These are phyloP conservation scores for Populus tremula DNA, from an alignment of 345 rosid species.

Conservation along the genomic window DNA sequence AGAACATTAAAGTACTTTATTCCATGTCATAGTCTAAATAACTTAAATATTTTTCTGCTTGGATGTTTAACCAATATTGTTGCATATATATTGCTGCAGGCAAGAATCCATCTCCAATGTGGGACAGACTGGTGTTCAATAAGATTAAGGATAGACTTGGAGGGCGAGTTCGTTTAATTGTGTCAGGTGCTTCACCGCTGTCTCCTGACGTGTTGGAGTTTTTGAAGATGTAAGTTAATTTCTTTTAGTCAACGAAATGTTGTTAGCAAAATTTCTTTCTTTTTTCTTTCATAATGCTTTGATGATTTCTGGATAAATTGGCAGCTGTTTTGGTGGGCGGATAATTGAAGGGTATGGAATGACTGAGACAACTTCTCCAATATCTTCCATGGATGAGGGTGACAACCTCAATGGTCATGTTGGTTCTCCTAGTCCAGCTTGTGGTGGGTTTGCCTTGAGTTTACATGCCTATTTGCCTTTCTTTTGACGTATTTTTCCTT, in stretches of 20 bases:
- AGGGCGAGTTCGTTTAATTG: constrained; percentile 78
- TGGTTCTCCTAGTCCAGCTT: constrained; percentile 91
- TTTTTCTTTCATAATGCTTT: neutral
- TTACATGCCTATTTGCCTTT: neutral
- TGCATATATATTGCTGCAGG: constrained; percentile 40
- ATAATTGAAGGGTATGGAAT: constrained; percentile 73
- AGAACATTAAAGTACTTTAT: too few relatives aligned
- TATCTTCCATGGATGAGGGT: constrained; percentile 52
- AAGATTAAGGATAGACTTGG: constrained; percentile 88
- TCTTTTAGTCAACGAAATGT: constrained; percentile 8
- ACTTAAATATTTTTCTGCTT: neutral
- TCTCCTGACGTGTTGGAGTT: constrained; percentile 96
- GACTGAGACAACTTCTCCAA: constrained; percentile 68
- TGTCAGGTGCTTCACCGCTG: constrained; percentile 94
- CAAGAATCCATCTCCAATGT: constrained; percentile 86
- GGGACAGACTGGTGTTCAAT: constrained; percentile 97
- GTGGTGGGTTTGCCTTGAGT: constrained; percentile 56
- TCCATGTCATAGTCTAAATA: too few relatives aligned
- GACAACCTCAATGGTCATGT: constrained; percentile 82
- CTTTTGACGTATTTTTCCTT: neutral
- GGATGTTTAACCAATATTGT: neutral
- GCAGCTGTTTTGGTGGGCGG: constrained; percentile 81
- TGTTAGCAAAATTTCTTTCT: neutral
- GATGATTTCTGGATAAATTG: constrained; percentile 8
- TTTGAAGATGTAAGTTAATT: constrained; percentile 68